Conservation (phyloP, 2,329 filamentous ascomycete genomes). For the Phoma sp. region DNA sequence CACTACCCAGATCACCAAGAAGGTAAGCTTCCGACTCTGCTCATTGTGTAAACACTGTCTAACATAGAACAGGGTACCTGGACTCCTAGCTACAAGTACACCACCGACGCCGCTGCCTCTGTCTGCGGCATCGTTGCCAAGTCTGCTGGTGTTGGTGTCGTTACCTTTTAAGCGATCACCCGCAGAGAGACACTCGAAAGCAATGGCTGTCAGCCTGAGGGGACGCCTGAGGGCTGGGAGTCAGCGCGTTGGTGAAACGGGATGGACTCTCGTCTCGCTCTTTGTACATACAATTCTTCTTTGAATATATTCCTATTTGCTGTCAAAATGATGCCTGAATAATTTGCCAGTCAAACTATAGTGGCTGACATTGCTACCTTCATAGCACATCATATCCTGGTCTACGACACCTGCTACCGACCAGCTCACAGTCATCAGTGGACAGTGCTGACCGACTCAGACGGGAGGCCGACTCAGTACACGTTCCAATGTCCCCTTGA, state of each 20-base stretch:
- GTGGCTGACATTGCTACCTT: no score
- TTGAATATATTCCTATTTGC: conserved; percentile 21
- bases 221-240: neutral
- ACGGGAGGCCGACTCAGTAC: neutral
- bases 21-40: neutral
- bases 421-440: no score
- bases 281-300: conserved; percentile 31
- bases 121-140: conserved; percentile 37
- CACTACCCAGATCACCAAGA: conserved; percentile 51
- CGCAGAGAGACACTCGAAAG: neutral
- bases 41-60: neutral
- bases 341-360: no score
- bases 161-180: conserved; percentile 31
- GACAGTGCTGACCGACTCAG: neutral
- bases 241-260: neutral
- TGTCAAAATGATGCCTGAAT: neutral
- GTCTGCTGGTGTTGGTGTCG: conserved; percentile 41
- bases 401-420: no score
- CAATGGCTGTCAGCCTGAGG: neutral
- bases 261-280: conserved; percentile 4
- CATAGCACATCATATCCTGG: no score
- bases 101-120: conserved; percentile 33
- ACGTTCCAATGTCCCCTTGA: neutral
- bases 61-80: conserved; percentile 55
- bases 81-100: conserved; percentile 62